phyloP scores from a whole-genome alignment of 148 eudicot genomes.

The Rhododendron griersonianum region DNA sequence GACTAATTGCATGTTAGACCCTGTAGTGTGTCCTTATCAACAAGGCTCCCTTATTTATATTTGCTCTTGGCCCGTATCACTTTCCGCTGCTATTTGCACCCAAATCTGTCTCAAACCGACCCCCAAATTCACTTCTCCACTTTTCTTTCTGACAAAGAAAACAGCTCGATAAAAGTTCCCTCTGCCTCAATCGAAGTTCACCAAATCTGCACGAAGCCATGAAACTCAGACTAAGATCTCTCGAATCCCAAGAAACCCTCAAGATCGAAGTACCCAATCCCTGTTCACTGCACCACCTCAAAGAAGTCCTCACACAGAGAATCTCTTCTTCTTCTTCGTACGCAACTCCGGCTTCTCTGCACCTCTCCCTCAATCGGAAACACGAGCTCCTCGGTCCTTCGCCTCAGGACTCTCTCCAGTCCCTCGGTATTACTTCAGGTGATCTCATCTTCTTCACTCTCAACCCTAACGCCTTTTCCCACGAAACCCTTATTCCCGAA shows the following conservation, averaged over 20 bases:
- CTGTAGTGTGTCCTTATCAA: too few species aligned
- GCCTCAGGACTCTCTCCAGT: slow-evolving; percentile 16
- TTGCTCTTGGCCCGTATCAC: too few species aligned
- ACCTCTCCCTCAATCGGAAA: slow-evolving; percentile 69
- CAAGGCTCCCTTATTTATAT: too few species aligned
- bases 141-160: neutral
- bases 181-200: neutral
- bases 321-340: slow-evolving; percentile 29
- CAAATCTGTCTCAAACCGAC: neutral
- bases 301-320: slow-evolving; percentile 25
- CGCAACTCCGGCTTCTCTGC: slow-evolving; percentile 31
- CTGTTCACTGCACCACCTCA: slow-evolving; percentile 27
- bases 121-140: neutral
- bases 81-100: neutral
- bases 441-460: slow-evolving; percentile 62
- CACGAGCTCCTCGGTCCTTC: slow-evolving; percentile 47
- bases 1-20: too few species aligned
- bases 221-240: slow-evolving; percentile 64
- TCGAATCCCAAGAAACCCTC: slow-evolving; percentile 56
- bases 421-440: slow-evolving; percentile 72
- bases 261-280: slow-evolving; percentile 41
- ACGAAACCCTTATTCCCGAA: neutral
- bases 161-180: neutral
- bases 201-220: slow-evolving; percentile 17
- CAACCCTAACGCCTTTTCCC: slow-evolving; percentile 11